A percentile compares a stretch with the other conserved stretches of the same genome.
Conservation (phyloP, 495 filamentous ascomycete genomes). For the Polyplosphaeria fusca region DNA sequence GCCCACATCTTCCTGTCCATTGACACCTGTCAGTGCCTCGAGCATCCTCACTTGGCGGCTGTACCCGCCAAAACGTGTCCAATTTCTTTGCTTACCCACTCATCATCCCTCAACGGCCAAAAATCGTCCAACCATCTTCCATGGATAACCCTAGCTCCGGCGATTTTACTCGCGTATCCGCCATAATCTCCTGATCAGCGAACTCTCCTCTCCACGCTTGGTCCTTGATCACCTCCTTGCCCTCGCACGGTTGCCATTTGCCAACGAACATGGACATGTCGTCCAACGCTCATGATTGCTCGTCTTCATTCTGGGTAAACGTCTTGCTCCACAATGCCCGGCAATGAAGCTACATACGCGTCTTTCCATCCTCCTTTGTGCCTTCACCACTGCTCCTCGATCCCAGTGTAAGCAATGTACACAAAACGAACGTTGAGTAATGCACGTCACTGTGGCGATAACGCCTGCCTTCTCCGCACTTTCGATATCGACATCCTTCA, state of each 20-base stretch:
- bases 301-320: no score
- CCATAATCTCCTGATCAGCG: background rate
- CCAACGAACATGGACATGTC: no score
- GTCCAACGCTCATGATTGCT: no score
- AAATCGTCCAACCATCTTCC: background rate
- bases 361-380: no score
- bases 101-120: background rate
- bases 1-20: no score
- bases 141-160: background rate
- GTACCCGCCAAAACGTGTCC: background rate
- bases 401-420: no score
- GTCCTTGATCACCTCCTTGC: no score
- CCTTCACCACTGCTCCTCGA: no score
- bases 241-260: no score
- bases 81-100: background rate
- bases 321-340: background rate
- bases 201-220: background rate
- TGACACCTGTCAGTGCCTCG: conserved; percentile 4
- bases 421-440: conserved; percentile 4
- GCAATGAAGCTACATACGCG: background rate
- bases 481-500: background rate
- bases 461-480: conserved; percentile 11
- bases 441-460: background rate
- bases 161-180: conserved; percentile 4
- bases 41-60: background rate